Evolutionary conservation across 2,329 filamentous ascomycete genomes (phyloP).

Genomic region (Phaeosphaeriaceae sp.): DNA sequence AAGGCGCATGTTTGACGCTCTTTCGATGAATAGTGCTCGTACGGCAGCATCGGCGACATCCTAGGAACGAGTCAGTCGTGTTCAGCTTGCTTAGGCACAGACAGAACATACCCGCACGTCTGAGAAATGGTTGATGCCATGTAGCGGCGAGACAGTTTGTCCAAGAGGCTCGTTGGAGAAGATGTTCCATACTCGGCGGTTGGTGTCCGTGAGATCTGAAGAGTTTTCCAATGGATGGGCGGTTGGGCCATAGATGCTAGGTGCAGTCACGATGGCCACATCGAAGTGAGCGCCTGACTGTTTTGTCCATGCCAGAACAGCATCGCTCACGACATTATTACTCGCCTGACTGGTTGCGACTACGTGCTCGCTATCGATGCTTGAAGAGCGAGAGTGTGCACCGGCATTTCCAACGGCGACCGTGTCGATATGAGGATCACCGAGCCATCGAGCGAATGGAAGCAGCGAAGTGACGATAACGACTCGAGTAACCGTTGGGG

Average conservation of each 20-base stretch:
- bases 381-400: constrained; percentile 14
- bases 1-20: constrained; percentile 35
- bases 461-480: constrained; percentile 33
- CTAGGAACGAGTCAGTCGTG: constrained; percentile 25
- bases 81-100: not conserved
- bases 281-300: constrained; percentile 30
- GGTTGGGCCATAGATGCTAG: constrained; percentile 35
- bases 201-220: constrained; percentile 34
- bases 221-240: constrained; percentile 28
- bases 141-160: constrained; percentile 23
- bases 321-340: constrained; percentile 33
- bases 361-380: constrained; percentile 31
- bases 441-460: constrained; percentile 37
- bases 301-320: constrained; percentile 27
- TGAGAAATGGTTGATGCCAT: constrained; percentile 32
- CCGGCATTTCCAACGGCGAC: constrained; percentile 4
- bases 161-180: constrained; percentile 27
- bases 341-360: constrained; percentile 36
- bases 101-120: constrained; percentile 39
- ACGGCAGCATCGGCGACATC: constrained; percentile 36
- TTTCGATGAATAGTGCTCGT: constrained; percentile 28
- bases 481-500: constrained; percentile 27
- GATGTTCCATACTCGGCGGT: constrained; percentile 38
- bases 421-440: constrained; percentile 19
- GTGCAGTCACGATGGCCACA: constrained; percentile 31